Evolutionary conservation across 2,329 filamentous ascomycete species (phyloP), one percentile per base, ranked within the genome.

Genomic region (Clarireedia homoeocarpa): DNA sequence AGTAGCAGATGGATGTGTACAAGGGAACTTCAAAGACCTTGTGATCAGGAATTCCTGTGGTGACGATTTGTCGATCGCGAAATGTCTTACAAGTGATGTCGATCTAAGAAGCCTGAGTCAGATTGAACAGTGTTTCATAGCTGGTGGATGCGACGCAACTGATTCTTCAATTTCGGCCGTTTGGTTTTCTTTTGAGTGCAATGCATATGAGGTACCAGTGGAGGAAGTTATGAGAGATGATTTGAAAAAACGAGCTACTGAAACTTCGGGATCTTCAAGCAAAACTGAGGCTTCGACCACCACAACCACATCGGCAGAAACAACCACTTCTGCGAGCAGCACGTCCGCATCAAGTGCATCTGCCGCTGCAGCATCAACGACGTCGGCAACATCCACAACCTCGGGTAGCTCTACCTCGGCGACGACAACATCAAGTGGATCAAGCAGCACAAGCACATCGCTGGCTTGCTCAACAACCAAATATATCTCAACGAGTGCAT

Each of bases 81-180:
- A 57, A 58, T 66, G 65, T 55, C 58, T 67, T 9, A 42, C 27
- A 15, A 26, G 44, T 48, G 49, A 53, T 24, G 51, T 59, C 20
- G 57, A 62, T 51, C 51, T 63, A 3, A 42, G 58, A 24, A 42
- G 47, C 3, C 39, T 63, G 40, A 54, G 60, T 27, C 58, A 62
- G 24, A 59, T 67, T 15, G 58, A 62, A 42, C 52, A 59, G 52
- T 68, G 66, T 44, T 65, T 62, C 42, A 47, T 56, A 45, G 53
- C 53, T 34, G 58, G 52, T 12, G 65, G 65, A 42, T 68, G 66
- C 52, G 45, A 55, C 9, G 48, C 46, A 10, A 42, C 48, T 23
- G 62, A 65, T 53, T 60, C 66, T 23, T 47, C 36, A 14, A 53
- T 59, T 1, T 61, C 57, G 38, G 62, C 61, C 9, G 51, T 58